A percentile compares a stretch with the other conserved stretches of the same genome.
Conservation (phyloP, 371 early-diverging fungal genomes). For the Enterospora canceri region DNA sequence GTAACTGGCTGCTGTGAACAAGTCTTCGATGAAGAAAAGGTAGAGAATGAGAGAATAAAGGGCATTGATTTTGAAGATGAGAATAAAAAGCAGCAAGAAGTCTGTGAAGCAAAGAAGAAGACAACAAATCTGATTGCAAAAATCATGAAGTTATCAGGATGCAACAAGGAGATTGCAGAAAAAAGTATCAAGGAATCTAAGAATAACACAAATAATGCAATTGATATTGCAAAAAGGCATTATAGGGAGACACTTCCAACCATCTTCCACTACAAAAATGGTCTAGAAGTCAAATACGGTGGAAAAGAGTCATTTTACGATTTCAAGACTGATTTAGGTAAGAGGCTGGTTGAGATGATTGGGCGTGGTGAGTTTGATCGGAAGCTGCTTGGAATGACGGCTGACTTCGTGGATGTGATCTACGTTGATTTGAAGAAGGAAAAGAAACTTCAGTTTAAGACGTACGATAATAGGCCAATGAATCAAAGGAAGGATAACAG, state of each 20-base stretch:
- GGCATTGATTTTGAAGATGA: not conserved
- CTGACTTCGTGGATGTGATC: constrained; percentile 1
- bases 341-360: not conserved
- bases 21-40: not conserved
- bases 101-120: not conserved
- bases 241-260: not conserved
- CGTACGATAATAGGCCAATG: not conserved
- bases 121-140: not conserved
- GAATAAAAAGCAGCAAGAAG: not conserved
- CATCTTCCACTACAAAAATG: constrained; percentile 8
- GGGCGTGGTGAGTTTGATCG: constrained; percentile 15
- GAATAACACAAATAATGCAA: not conserved
- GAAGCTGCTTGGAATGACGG: constrained; percentile 7
- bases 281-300: constrained; percentile 2
- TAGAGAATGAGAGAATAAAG: not conserved
- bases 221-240: not conserved
- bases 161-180: not conserved
- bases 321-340: not conserved
- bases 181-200: not conserved
- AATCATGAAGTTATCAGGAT: not conserved
- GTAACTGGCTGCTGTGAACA: not conserved
- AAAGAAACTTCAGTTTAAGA: not conserved
- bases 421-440: not conserved
- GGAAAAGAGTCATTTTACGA: constrained; percentile 6
- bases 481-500: constrained; percentile 1